Evolutionary conservation across 768 basidiomycete species (phyloP), one percentile per base, ranked within the genome.

Genomic region (Boletus speciosus): DNA sequence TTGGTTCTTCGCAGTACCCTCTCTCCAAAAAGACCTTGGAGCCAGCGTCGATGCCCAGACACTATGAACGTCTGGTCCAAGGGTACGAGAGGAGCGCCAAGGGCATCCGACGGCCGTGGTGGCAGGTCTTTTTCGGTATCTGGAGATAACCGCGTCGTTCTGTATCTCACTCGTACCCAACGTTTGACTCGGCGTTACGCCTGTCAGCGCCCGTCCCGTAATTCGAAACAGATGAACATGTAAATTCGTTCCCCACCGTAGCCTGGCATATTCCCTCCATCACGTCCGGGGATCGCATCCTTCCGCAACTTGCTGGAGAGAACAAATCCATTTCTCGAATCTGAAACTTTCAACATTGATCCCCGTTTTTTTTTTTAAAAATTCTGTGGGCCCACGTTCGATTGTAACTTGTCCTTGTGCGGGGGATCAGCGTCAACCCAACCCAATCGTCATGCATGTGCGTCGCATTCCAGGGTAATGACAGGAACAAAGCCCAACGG

Each of bases 71-170:
- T 25, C 78, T 93, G 9, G 76, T 82, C 1, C 86, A 88, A 61
- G 90, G 82, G 6, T 83, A 85, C 56, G 83, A 89, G 54, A 88
- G 86, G 71, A 88, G 86, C 61, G 79, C 82, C 11, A 74, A 83
- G 62, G 90, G 90, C n/a, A 86, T 90, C 41, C 79, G 79, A 34
- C 75, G 90, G 51, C 88, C 90, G 3, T 84, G 85, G 85, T 92
- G 90, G 90, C 90, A 92, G 67, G 72, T 86, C 40, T 88, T 92
- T 68, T 85, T 92, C 60, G 81, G 81, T 37, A 76, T 90, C 54
- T 90, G 88, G 88, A 61, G 56, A 56, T 70, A 56, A 34, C 21
- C 12, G 25, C 5, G 25, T 53, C 27, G 3, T 29, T 39, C n/a
- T 43, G 16, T 39, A 19, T 27, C 11, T 19, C 36, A 7, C 29